phyloP scores from a whole-genome alignment of 805 yeast species.

The Lachancea fermentati region DNA sequence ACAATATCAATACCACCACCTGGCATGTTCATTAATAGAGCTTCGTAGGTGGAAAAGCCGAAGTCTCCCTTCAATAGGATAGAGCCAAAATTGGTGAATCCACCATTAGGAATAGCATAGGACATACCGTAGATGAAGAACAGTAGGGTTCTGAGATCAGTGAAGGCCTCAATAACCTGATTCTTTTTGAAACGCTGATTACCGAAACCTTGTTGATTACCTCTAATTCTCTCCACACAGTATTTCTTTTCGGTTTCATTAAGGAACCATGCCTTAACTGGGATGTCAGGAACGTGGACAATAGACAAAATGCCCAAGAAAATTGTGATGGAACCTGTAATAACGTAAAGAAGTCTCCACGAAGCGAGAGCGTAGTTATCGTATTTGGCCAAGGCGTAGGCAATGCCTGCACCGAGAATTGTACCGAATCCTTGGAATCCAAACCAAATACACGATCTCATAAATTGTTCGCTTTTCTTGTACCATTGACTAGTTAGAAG shows the following conservation, averaged over 20 bases:
- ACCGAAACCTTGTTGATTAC: constrained; percentile 44
- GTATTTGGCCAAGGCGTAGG: constrained; percentile 37
- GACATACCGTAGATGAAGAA: constrained; percentile 30
- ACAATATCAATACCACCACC: constrained; percentile 33
- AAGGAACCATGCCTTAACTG: constrained; percentile 37
- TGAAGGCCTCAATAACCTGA: constrained; percentile 40
- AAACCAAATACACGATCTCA: constrained; percentile 39
- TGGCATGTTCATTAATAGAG: constrained; percentile 33
- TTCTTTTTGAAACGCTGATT: constrained; percentile 39
- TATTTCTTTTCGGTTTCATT: constrained; percentile 36
- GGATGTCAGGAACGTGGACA: constrained; percentile 43
- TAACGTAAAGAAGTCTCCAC: constrained; percentile 49
- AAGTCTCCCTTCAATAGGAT: constrained; percentile 35
- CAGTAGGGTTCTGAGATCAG: constrained; percentile 39
- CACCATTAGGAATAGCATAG: constrained; percentile 40
- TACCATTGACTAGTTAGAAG: constrained; percentile 46
- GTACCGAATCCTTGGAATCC: constrained; percentile 40
- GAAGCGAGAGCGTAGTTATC: constrained; percentile 34
- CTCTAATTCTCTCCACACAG: constrained; percentile 39
- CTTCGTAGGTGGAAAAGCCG: constrained; percentile 29
- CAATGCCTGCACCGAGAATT: constrained; percentile 42
- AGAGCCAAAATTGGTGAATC: constrained; percentile 40
- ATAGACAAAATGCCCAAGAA: constrained; percentile 37
- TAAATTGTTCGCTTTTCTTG: constrained; percentile 32
- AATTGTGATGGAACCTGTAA: constrained; percentile 48